Conservation (phyloP, 495 filamentous ascomycete genomes). For the Daldinia concentrica region DNA sequence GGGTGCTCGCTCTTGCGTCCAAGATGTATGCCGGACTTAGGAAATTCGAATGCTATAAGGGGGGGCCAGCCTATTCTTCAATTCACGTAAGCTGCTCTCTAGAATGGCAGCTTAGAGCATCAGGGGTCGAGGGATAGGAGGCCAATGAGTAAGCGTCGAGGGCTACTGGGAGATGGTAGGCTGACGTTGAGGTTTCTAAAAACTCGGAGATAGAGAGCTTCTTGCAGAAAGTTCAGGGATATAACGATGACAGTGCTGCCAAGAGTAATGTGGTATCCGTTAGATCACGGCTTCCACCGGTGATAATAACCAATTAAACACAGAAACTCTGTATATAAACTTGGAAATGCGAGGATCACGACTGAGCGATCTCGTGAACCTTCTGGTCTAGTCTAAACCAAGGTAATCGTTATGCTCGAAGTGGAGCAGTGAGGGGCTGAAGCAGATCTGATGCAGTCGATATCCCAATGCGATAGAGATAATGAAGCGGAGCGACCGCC, state of each 20-base stretch:
- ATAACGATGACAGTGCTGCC: conserved; percentile 11
- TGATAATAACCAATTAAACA: conserved; percentile 28
- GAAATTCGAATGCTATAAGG: conserved; percentile 38
- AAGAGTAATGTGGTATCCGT: conserved; percentile 20
- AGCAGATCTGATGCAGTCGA: conserved; percentile 14
- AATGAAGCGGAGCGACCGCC: conserved; percentile 5
- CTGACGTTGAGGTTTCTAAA: conserved; percentile 13
- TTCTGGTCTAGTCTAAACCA: background rate
- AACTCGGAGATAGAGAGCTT: conserved; percentile 36
- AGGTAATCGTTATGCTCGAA: conserved; percentile 10
- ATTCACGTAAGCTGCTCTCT: conserved; percentile 16
- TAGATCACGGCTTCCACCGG: conserved; percentile 4
- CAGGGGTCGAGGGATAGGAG: conserved; percentile 21
- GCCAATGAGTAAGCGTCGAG: conserved; percentile 38
- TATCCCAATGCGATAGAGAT: conserved; percentile 17
- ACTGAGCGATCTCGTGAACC: conserved; percentile 13
- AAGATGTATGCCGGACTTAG: conserved; percentile 44
- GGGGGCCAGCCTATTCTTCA: conserved; percentile 26
- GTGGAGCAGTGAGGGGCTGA: conserved; percentile 19
- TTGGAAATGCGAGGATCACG: conserved; percentile 12
- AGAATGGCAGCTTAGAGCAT: background rate
- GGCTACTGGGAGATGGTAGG: conserved; percentile 1
- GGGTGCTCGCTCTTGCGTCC: conserved; percentile 32
- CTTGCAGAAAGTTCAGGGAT: conserved; percentile 37
- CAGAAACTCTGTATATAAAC: background rate